phyloP scores from a whole-genome alignment of 1,284 basidiomycete genomes.

The Polyporus tsugae region DNA sequence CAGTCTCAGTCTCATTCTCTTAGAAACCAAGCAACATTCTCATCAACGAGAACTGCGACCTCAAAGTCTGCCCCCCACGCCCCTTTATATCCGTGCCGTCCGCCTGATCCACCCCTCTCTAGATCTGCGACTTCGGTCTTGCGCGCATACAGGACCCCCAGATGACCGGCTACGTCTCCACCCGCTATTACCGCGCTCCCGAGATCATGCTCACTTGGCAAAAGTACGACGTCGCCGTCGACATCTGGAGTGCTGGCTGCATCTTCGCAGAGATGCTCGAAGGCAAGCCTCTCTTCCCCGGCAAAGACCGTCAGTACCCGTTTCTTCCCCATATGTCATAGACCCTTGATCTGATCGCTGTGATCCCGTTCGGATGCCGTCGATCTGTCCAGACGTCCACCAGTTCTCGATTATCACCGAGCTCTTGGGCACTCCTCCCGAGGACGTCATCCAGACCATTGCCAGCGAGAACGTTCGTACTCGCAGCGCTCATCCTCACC shows the following conservation, averaged over 20 bases:
- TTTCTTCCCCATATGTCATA: constrained; percentile 22
- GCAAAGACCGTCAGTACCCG: constrained; percentile 87
- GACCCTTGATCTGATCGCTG: constrained; percentile 15
- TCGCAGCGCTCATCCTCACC: neutral
- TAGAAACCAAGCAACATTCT: constrained; percentile 99
- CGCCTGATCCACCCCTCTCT: neutral
- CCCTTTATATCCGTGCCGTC: neutral
- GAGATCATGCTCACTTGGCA: constrained; percentile 99
- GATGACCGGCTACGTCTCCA: constrained; percentile 99
- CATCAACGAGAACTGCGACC: constrained; percentile 99
- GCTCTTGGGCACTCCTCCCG: constrained; percentile 95
- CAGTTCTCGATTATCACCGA: constrained; percentile 99
- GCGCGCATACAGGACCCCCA: constrained; percentile 98
- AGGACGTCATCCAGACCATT: constrained; percentile 99
- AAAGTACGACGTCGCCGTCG: constrained; percentile 99
- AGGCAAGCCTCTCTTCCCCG: constrained; percentile 98
- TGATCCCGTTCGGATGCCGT: constrained; percentile 6
- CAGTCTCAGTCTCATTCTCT: neutral
- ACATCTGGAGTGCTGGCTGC: constrained; percentile 99
- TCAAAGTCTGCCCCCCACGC: constrained; percentile 65
- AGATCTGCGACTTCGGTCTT: constrained; percentile 99
- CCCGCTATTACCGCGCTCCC: constrained; percentile 97
- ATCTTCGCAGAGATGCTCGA: constrained; percentile 99
- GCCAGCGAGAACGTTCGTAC: constrained; percentile 92
- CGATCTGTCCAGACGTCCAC: constrained; percentile 82